Evolutionary conservation across 2,329 filamentous ascomycete species (phyloP), one percentile per base, ranked within the genome.

Genomic region (Sordariomycetes sp.): DNA sequence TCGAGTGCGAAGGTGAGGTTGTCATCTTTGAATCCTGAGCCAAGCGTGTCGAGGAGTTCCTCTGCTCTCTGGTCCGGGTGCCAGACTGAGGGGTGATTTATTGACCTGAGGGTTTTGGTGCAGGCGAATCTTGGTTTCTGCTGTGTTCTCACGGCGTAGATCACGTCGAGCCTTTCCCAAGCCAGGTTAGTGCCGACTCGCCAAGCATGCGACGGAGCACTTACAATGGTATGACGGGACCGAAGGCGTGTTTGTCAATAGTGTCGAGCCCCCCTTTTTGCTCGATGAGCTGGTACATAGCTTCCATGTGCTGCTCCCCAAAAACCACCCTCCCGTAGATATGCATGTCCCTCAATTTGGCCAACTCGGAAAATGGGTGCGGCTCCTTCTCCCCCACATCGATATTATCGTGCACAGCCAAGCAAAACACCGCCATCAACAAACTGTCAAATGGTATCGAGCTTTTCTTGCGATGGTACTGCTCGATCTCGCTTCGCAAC

Each of bases 331-430:
- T 12, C 12, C n/a, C 18, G n/a, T 32, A 32, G 8, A 32, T 14
- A 6, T 32, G 30, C 30, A 32, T 32, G 17, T 32, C 30, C 7
- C 30, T 18, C n/a, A 21, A 8, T 20, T 32, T 32, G 6, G 30
- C 30, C 17, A 32, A 8, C 11, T 32, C n/a, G 18, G 18, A n/a
- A 5, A 32, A 10, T 5, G 30, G 18, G 6, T 16, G 11, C 6
- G 8, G 18, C 30, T 21, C 9, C 8, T 16, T 32, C 8, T 10
- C 9, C 14, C 14, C 8, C 9, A 32, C 14, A 16, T 32, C 30
- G 30, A 32, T 21, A 14, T 23, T 23, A 16, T 32, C 30, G 30
- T 32, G 30, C 8, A 32, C 30, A 8, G 17, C 30, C 5, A 32
- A 14, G 5, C 18, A n/a, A 20, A 32, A 32, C n/a, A 32, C 23